Evolutionary conservation across 129 eudicot genomes (phyloP).

Genomic region (Artemisia annua): DNA sequence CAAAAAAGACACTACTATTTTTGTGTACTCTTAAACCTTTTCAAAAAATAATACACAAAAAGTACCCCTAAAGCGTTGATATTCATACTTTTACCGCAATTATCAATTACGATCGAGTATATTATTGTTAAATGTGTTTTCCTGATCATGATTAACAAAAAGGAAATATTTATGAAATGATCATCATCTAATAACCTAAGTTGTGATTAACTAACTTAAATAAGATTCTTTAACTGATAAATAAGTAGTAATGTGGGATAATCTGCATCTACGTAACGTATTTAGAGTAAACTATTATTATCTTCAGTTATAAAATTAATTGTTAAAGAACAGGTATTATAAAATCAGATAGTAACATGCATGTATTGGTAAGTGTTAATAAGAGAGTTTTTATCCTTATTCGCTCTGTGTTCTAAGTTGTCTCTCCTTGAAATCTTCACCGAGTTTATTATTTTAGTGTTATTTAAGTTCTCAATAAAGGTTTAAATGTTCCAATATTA

Average conservation of each 20-base stretch:
- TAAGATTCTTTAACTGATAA: neutral
- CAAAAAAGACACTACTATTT: neutral
- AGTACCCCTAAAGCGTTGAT: too few relatives aligned
- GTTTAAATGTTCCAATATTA: constrained; percentile 15
- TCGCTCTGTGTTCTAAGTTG: constrained; percentile 70
- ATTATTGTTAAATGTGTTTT: too few relatives aligned
- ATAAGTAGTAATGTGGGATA: neutral
- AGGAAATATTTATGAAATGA: too few relatives aligned
- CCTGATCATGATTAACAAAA: too few relatives aligned
- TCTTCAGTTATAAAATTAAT: neutral
- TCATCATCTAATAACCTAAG: neutral
- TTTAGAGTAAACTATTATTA: neutral
- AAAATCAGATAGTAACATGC: constrained; percentile 18
- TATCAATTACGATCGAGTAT: too few relatives aligned
- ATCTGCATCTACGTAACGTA: neutral
- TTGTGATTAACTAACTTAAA: neutral
- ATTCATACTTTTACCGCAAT: too few relatives aligned
- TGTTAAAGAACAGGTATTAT: neutral
- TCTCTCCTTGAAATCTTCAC: constrained; percentile 61
- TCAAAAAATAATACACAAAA: too few relatives aligned
- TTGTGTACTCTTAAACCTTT: neutral
- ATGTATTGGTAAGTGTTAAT: constrained; percentile 20
- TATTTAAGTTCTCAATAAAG: constrained; percentile 14
- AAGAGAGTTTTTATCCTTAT: constrained; percentile 26
- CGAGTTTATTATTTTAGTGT: neutral